These are phyloP conservation scores for Bauhinia variegata DNA, from an alignment of 306 rosid genomes.

Conservation along the genomic window DNA sequence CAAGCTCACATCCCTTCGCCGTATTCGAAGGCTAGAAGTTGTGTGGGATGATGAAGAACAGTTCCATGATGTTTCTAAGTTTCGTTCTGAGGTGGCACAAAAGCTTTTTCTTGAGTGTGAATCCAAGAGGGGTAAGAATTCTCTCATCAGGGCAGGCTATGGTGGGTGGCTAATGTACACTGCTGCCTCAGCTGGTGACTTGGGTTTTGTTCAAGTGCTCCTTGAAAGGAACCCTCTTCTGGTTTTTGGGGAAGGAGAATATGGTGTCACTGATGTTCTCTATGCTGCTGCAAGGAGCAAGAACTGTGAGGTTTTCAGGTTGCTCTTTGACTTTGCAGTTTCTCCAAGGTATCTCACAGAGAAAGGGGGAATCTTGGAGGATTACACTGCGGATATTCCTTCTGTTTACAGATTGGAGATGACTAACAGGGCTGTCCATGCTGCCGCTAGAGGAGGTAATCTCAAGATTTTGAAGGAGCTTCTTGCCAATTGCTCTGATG, in stretches of 20 bases:
- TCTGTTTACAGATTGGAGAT: slow-evolving; percentile 81
- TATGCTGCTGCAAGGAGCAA: slow-evolving; percentile 75
- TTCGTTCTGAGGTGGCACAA: slow-evolving; percentile 66
- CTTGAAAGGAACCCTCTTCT: slow-evolving; percentile 64
- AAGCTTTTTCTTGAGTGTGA: slow-evolving; percentile 74
- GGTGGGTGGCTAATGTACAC: slow-evolving; percentile 99
- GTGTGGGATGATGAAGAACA: slow-evolving; percentile 96
- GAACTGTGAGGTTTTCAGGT: slow-evolving; percentile 57
- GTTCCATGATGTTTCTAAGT: slow-evolving; percentile 74
- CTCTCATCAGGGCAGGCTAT: slow-evolving; percentile 78
- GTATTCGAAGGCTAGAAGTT: slow-evolving; percentile 85
- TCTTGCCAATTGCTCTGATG: slow-evolving; percentile 66
- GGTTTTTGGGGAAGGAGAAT: slow-evolving; percentile 80
- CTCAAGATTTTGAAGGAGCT: slow-evolving; percentile 71
- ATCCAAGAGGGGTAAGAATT: slow-evolving; percentile 62
- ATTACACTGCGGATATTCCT: slow-evolving; percentile 68
- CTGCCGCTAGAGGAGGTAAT: slow-evolving; percentile 96
- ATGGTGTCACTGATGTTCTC: slow-evolving; percentile 70
- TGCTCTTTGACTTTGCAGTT: slow-evolving; percentile 71
- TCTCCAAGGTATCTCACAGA: slow-evolving; percentile 68
- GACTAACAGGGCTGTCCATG: slow-evolving; percentile 87
- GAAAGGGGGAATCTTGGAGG: slow-evolving; percentile 62
- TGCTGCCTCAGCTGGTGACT: slow-evolving; percentile 93
- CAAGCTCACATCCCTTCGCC: slow-evolving; percentile 89
- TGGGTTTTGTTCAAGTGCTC: slow-evolving; percentile 60